phyloP scores from a whole-genome alignment of 1,284 basidiomycete genomes.

The Leccinum griseonigrum region DNA sequence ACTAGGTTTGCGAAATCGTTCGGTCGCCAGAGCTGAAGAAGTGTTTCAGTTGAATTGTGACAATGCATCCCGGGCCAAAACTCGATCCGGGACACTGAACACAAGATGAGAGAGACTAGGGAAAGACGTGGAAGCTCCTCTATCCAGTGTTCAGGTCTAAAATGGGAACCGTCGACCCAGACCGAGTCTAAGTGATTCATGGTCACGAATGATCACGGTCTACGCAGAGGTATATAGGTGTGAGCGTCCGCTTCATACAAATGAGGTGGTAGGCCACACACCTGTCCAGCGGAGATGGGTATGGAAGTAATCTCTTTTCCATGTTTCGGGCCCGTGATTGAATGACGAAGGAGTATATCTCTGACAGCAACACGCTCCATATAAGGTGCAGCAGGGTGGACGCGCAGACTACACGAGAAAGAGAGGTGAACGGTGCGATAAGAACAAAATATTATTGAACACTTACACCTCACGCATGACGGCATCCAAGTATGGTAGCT shows the following conservation, averaged over 20 bases:
- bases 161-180: constrained; percentile 4
- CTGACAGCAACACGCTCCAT: constrained; percentile 7
- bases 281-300: constrained; percentile 7
- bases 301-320: constrained; percentile 8
- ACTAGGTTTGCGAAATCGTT: too few species aligned
- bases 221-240: background rate
- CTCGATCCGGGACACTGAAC: too few species aligned
- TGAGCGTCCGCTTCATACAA: background rate
- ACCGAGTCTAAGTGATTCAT: constrained; percentile 10
- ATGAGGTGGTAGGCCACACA: background rate
- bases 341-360: constrained; percentile 8
- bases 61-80: too few species aligned
- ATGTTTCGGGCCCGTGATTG: background rate
- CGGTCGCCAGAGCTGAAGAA: too few species aligned
- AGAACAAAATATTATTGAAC: background rate
- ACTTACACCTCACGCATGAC: constrained; percentile 10
- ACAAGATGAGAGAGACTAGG: too few species aligned
- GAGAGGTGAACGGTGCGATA: background rate
- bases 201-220: constrained; percentile 7
- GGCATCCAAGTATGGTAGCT: constrained; percentile 11
- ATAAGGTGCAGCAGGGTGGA: constrained; percentile 6
- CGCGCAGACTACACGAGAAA: constrained; percentile 1
- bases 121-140: constrained; percentile 1
- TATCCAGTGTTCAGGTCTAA: constrained; percentile 7
- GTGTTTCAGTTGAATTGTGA: too few species aligned